Evolutionary conservation across 2,329 filamentous ascomycete species (phyloP), one percentile per base, ranked within the genome.

Genomic region (Colletotrichum filicis): DNA sequence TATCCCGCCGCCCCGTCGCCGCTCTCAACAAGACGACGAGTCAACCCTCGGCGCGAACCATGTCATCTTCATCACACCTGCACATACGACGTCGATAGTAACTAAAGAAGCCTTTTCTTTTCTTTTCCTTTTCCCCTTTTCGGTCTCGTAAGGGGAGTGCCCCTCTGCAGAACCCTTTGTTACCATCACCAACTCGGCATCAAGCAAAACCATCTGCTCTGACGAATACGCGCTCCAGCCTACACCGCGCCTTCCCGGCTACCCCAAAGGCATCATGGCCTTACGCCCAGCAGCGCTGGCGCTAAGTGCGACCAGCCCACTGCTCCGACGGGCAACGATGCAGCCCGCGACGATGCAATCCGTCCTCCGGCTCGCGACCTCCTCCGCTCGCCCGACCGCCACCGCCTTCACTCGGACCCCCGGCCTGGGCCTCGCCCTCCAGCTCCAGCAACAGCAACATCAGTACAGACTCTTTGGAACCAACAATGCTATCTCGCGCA

Each of bases 401-500:
- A 22, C 66, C 30, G 59, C 14, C 35, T 55, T 59, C 37, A 35
- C 60, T 26, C 53, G 28, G 42, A 61, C 73, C 49, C 68, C 75
- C 59, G 77, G 75, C 52, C 62, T 79, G 35, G 69, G 69, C n/a
- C 69, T 71, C 28, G 58, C 78, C 74, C 42, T 75, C 70, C 46
- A 56, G 22, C 66, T 64, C 3, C 70, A 62, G 49, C 68, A 37
- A 30, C 70, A 69, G 11, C 70, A 67, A 57, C 63, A 52, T 26
- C 80, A 82, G 73, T 75, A 79, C 78, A 79, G 83, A 74, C 74
- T 74, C 57, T 87, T 87, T 77, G 84, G 86, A 71, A 83, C 82
- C 30, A 80, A 83, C 8, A 86, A 85, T 73, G 87, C 87, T 24
- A 84, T 90, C 67, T 88, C 90, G 58, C 87, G 89, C 73, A 91